Percentiles rank a stretch among this genome's conserved stretches.
phyloP scores from a whole-genome alignment of 176 grass and related monocot genomes.

The Cymbopogon citratus region DNA sequence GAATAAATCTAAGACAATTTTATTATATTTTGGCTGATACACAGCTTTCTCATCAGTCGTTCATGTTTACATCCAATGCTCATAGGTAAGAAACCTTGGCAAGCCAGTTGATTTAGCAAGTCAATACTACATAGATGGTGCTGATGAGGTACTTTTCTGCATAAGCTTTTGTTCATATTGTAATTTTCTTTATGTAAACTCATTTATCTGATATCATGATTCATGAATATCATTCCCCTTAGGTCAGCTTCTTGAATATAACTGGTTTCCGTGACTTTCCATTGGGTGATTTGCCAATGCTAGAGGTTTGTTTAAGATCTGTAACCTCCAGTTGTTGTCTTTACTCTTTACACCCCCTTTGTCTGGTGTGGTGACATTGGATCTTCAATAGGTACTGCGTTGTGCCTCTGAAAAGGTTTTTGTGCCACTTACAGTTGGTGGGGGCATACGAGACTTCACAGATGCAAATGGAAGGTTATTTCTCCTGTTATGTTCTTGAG shows the following conservation, averaged over 20 bases:
- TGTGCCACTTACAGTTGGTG: constrained; percentile 98
- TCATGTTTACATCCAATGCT: constrained; percentile 15
- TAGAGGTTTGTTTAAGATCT: constrained; percentile 68
- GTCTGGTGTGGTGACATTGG: constrained; percentile 17
- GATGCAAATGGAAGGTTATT: constrained; percentile 88
- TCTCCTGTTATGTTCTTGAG: neutral
- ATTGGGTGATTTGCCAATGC: constrained; percentile 94
- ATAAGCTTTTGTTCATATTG: neutral
- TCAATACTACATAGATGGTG: constrained; percentile 94
- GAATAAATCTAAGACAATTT: neutral
- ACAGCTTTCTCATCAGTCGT: neutral
- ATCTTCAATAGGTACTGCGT: constrained; percentile 65
- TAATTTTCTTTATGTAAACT: constrained; percentile 1
- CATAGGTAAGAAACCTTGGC: constrained; percentile 94
- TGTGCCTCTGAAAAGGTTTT: constrained; percentile 91
- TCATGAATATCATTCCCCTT: constrained; percentile 17
- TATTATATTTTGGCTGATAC: constrained; percentile 2
- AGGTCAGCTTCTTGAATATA: constrained; percentile 99
- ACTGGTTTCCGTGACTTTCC: constrained; percentile 98
- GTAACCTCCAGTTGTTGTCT: neutral
- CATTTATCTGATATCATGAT: constrained; percentile 26
- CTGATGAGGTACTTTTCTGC: constrained; percentile 74
- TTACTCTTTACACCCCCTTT: neutral
- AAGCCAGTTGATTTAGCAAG: constrained; percentile 96
- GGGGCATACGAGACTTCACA: constrained; percentile 97